Percentiles rank a stretch among this genome's conserved stretches.
Conservation (phyloP, 106 monocot species). For the Dendrobium catenatum region DNA sequence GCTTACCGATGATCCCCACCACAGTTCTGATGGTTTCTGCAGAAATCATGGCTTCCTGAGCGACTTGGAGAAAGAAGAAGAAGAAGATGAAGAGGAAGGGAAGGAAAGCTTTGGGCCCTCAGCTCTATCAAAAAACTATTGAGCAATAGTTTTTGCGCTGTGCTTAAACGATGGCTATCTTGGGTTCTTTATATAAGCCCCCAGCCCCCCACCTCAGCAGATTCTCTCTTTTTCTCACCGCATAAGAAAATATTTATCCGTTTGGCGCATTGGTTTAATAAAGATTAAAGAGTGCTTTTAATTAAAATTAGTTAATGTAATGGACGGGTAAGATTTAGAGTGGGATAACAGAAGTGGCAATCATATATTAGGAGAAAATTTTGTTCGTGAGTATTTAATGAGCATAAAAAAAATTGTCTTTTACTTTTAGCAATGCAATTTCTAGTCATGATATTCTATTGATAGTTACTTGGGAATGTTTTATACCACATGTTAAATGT, state of each 20-base stretch:
- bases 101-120: not conserved
- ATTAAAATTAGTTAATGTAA: not conserved
- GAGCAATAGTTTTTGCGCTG: not conserved
- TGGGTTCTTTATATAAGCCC: not conserved
- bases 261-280: not conserved
- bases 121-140: not conserved
- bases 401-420: no score
- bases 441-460: no score
- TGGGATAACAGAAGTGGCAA: no score
- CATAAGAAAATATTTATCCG: not conserved
- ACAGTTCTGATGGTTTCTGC: constrained; percentile 42
- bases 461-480: no score
- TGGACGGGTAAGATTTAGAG: no score
- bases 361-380: no score
- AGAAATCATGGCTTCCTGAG: constrained; percentile 50
- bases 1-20: constrained; percentile 60
- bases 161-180: not conserved
- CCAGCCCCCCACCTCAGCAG: not conserved
- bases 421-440: no score
- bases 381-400: no score
- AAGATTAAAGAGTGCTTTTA: not conserved
- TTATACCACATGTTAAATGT: no score
- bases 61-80: not conserved
- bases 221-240: not conserved
- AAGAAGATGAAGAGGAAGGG: constrained; percentile 1